phyloP scores from a whole-genome alignment of 2,329 filamentous ascomycete species.

The Colletotrichum theobromicola region DNA sequence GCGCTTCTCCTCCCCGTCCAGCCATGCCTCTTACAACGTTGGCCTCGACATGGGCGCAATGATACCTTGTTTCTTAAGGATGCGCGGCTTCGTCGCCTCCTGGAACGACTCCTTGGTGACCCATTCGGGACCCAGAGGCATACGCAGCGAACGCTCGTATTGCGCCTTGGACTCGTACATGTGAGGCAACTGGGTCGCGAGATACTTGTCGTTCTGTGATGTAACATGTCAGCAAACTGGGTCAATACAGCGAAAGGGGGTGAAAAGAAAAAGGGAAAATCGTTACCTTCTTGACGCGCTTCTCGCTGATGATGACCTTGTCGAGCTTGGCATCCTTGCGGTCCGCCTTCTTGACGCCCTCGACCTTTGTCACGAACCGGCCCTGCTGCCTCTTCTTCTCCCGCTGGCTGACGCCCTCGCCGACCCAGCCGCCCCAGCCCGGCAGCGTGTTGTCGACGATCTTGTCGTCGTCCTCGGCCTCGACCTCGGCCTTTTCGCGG shows the following conservation, averaged over 20 bases:
- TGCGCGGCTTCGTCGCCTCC: constrained; percentile 83
- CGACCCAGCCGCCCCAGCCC: constrained; percentile 93
- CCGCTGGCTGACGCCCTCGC: constrained; percentile 77
- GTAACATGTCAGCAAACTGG: not conserved
- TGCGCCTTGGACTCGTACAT: constrained; percentile 87
- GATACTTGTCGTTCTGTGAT: constrained; percentile 78
- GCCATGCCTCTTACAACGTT: constrained; percentile 32
- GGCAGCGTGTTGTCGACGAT: constrained; percentile 84
- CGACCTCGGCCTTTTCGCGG: constrained; percentile 75
- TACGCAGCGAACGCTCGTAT: constrained; percentile 85
- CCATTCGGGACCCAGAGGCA: constrained; percentile 95
- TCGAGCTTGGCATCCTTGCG: constrained; percentile 84
- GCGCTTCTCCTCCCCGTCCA: too few species aligned
- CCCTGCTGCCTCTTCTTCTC: constrained; percentile 68
- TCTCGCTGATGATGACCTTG: constrained; percentile 91
- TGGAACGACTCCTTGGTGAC: constrained; percentile 96
- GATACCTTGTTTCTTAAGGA: constrained; percentile 89
- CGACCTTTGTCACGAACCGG: constrained; percentile 67
- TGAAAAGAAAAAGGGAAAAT: constrained; percentile 23
- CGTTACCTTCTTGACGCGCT: constrained; percentile 84
- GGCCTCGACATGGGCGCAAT: constrained; percentile 89
- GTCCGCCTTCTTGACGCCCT: constrained; percentile 77
- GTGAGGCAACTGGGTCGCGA: constrained; percentile 84
- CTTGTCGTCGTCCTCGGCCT: constrained; percentile 82
- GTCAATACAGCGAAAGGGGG: not conserved